A percentile compares a stretch with the other conserved stretches of the same genome.
Evolutionary conservation across 495 filamentous ascomycete species (phyloP).

Genomic region (Talaromyces nanjingensis): DNA sequence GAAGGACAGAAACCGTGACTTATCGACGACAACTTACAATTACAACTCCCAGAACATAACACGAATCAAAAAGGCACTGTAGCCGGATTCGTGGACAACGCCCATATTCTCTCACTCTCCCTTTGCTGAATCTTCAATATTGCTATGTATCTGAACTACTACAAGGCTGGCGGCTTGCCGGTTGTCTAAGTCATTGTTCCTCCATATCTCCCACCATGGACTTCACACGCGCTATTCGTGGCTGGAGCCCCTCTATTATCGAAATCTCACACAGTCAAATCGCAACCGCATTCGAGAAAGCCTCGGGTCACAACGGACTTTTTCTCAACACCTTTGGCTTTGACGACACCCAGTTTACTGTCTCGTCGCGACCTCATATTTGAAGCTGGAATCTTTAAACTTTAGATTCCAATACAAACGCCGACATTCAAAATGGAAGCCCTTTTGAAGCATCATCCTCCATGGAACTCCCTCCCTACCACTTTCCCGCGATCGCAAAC

Average conservation of each 20-base stretch:
- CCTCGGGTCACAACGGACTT: not conserved
- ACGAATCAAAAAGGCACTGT: slow-evolving; percentile 9
- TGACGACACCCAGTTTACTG: not conserved
- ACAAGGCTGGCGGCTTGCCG: slow-evolving; percentile 4
- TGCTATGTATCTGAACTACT: slow-evolving; percentile 1
- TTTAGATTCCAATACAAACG: not conserved
- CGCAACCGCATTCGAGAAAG: not conserved
- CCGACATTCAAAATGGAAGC: slow-evolving; percentile 2
- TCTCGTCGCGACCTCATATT: not conserved
- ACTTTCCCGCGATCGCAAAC: slow-evolving; percentile 32
- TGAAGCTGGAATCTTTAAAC: not conserved
- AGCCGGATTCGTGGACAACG: slow-evolving; percentile 7
- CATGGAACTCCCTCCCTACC: slow-evolving; percentile 40
- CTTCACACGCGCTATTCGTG: slow-evolving; percentile 6
- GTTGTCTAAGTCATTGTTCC: slow-evolving; percentile 7
- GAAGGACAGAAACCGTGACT: not conserved
- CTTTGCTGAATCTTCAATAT: not conserved
- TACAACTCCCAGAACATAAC: not conserved
- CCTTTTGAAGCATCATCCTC: slow-evolving; percentile 14
- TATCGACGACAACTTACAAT: not conserved
- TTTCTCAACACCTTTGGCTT: not conserved
- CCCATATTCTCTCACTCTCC: not conserved
- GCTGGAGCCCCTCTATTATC: slow-evolving; percentile 8
- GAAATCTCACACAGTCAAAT: not conserved
- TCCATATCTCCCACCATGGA: slow-evolving; percentile 6